phyloP scores from a whole-genome alignment of 352 stramenopile genomes.

The Phytophthora palmivora region DNA sequence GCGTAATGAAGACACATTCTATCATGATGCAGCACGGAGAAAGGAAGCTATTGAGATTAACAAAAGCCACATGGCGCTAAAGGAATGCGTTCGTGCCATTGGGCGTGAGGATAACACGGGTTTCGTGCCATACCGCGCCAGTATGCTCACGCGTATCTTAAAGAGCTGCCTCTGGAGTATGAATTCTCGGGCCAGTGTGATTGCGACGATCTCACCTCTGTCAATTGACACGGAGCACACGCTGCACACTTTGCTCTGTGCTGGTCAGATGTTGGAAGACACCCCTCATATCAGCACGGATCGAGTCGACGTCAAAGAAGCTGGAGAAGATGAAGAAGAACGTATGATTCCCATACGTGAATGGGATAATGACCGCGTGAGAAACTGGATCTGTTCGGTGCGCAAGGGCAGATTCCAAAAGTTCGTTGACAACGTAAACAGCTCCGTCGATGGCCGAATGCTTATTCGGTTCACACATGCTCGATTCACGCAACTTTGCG shows the following conservation, averaged over 20 bases:
- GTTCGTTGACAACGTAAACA: conserved; percentile 55
- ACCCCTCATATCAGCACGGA: conserved; percentile 58
- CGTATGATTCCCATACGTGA: conserved; percentile 52
- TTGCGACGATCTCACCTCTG: conserved; percentile 82
- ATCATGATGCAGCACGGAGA: conserved; percentile 72
- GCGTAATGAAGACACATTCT: conserved; percentile 80
- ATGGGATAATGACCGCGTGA: conserved; percentile 65
- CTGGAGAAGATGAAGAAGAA: conserved; percentile 42
- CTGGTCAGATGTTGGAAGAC: conserved; percentile 75
- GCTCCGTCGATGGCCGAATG: conserved; percentile 62
- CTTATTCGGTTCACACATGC: conserved; percentile 66
- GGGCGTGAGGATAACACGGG: conserved; percentile 58
- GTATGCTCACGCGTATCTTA: conserved; percentile 77
- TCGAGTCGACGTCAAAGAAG: conserved; percentile 57
- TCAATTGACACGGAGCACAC: conserved; percentile 83
- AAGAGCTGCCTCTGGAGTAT: conserved; percentile 74
- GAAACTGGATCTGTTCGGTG: conserved; percentile 57
- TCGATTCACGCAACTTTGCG: conserved; percentile 74
- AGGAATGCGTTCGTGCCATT: conserved; percentile 83
- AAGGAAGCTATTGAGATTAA: conserved; percentile 89
- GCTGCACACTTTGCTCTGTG: conserved; percentile 76
- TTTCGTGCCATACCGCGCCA: conserved; percentile 75
- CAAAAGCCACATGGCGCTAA: conserved; percentile 81
- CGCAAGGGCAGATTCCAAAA: conserved; percentile 60
- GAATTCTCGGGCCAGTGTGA: conserved; percentile 70